Conservation (phyloP, 2,329 filamentous ascomycete genomes). For the Pseudogymnoascus sp. region DNA sequence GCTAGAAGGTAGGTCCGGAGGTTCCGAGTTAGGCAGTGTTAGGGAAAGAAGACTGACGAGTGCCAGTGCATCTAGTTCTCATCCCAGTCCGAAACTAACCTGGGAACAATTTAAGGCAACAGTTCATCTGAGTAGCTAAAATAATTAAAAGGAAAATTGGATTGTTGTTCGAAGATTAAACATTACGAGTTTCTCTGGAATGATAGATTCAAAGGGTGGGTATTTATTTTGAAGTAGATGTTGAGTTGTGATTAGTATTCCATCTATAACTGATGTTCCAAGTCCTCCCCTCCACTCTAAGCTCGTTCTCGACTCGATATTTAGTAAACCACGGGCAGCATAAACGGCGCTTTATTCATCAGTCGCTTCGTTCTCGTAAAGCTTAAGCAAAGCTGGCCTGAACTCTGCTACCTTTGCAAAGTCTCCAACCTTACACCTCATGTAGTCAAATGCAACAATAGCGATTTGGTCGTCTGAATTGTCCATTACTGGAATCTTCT, state of each 20-base stretch:
- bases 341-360: neutral
- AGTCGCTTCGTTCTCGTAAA: constrained; percentile 40
- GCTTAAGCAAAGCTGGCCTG: constrained; percentile 49
- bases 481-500: constrained; percentile 33
- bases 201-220: neutral
- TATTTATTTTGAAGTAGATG: neutral
- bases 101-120: neutral
- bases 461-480: constrained; percentile 50
- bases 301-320: neutral
- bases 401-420: constrained; percentile 60
- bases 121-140: neutral
- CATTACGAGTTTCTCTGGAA: neutral
- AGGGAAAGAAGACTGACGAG: neutral
- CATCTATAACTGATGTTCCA: neutral
- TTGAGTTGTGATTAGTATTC: neutral
- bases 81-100: neutral
- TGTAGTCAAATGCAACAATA: constrained; percentile 71
- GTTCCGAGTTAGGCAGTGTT: neutral
- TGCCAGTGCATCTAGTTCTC: neutral
- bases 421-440: constrained; percentile 64
- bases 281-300: neutral
- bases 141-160: neutral
- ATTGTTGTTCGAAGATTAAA: neutral
- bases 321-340: neutral
- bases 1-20: neutral